Percentiles rank a stretch among this genome's conserved stretches.
These are phyloP conservation scores for Leptographium galeiforme DNA, from an alignment of 2,329 filamentous ascomycete genomes.

Conservation along the genomic window DNA sequence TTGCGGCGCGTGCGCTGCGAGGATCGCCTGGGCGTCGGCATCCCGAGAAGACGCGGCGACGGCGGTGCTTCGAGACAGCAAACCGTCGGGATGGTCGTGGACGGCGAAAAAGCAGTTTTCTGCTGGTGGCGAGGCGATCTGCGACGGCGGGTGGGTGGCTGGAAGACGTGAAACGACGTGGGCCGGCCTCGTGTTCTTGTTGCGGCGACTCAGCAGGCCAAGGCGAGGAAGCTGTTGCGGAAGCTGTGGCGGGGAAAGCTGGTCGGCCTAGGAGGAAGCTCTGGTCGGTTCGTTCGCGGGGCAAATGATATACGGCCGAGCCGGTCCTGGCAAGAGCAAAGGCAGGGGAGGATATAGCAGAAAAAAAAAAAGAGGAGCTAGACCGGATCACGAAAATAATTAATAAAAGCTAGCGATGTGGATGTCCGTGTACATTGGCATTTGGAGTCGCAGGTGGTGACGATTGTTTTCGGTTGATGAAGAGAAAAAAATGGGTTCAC, in stretches of 20 bases:
- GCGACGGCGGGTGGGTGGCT: background rate
- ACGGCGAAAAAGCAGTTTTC: background rate
- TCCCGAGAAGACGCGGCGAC: constrained; percentile 6
- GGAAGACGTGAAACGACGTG: background rate
- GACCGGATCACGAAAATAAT: constrained; percentile 1
- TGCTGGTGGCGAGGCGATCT: background rate
- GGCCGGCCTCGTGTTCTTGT: too few relatives aligned
- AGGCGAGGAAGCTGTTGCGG: too few relatives aligned
- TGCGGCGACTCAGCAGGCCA: too few relatives aligned
- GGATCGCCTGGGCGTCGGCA: constrained; percentile 19
- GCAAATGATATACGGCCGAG: constrained; percentile 2
- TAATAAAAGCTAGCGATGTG: background rate
- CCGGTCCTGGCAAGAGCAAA: constrained; percentile 4
- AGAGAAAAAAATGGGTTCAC: background rate
- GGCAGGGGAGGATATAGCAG: constrained; percentile 1
- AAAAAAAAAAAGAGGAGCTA: constrained; percentile 5
- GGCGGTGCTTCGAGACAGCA: background rate
- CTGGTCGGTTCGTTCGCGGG: background rate
- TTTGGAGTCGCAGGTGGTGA: background rate
- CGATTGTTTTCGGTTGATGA: background rate
- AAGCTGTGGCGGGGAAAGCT: background rate
- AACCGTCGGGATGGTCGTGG: background rate
- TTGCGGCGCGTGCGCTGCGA: constrained; percentile 19
- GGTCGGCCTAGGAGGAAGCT: background rate
- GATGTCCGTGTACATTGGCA: background rate